phyloP scores from a whole-genome alignment of 2,329 filamentous ascomycete genomes.

The Coccinonectria pachysandricola region DNA sequence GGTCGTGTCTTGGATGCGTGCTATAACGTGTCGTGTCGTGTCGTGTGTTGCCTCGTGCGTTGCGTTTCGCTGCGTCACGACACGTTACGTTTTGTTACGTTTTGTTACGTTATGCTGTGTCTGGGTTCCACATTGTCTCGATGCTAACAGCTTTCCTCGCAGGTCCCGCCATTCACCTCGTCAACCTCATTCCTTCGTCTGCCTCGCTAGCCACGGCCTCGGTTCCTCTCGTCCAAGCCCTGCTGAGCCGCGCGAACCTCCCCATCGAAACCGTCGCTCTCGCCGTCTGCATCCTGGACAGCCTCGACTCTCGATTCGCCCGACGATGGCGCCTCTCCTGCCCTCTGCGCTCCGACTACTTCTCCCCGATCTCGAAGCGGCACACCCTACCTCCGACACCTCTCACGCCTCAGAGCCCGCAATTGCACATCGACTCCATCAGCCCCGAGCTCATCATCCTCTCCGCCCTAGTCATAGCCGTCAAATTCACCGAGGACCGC shows the following conservation, averaged over 20 bases:
- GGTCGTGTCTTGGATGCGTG: too few species aligned
- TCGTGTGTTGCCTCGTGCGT: slow-evolving; percentile 2
- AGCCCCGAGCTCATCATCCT: slow-evolving; percentile 53
- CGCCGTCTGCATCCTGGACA: slow-evolving; percentile 57
- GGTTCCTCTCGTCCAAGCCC: slow-evolving; percentile 47
- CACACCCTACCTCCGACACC: slow-evolving; percentile 38
- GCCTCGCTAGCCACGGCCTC: slow-evolving; percentile 51
- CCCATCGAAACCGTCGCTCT: slow-evolving; percentile 53
- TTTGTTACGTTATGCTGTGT: too few species aligned
- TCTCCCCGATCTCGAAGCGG: slow-evolving; percentile 27
- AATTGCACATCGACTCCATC: slow-evolving; percentile 50
- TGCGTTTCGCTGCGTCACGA: too few species aligned
- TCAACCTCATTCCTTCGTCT: slow-evolving; percentile 54
- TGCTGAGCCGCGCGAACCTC: slow-evolving; percentile 47
- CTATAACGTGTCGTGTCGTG: slow-evolving; percentile 3
- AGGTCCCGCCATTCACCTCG: slow-evolving; percentile 57
- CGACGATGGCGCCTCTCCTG: slow-evolving; percentile 51
- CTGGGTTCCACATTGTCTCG: too few species aligned
- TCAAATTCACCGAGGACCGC: slow-evolving; percentile 54
- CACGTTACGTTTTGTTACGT: too few species aligned
- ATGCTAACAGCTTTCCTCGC: too few species aligned
- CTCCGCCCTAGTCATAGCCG: slow-evolving; percentile 52
- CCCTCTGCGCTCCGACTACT: slow-evolving; percentile 31
- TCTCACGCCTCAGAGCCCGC: slow-evolving; percentile 21
- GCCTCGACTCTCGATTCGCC: slow-evolving; percentile 51